Conservation (phyloP, 805 yeast species). For the Zygosaccharomyces siamensis region DNA sequence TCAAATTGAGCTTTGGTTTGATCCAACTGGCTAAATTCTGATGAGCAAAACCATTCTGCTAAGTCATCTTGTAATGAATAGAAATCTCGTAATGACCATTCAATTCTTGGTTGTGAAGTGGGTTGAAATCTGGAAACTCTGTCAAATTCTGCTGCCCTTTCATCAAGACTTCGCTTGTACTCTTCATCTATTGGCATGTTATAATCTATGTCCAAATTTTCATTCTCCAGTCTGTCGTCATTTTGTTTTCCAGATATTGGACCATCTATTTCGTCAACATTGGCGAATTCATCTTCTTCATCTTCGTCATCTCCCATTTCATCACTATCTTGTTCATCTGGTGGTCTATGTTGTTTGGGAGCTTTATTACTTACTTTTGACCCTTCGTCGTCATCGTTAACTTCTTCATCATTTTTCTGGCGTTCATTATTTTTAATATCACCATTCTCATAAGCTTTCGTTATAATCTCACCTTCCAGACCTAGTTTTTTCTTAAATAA, state of each 20-base stretch:
- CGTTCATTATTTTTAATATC: constrained; percentile 10
- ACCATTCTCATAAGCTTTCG: constrained; percentile 10
- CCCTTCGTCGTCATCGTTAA: neutral
- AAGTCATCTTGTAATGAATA: constrained; percentile 39
- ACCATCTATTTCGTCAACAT: constrained; percentile 37
- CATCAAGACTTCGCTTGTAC: constrained; percentile 32
- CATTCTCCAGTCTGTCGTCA: constrained; percentile 5
- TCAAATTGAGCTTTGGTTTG: constrained; percentile 17
- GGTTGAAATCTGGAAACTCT: constrained; percentile 24
- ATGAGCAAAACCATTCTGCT: constrained; percentile 43
- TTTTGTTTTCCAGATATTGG: constrained; percentile 25
- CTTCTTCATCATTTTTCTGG: constrained; percentile 4
- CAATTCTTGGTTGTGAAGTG: constrained; percentile 40
- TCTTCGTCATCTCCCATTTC: constrained; percentile 16
- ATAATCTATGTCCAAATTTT: constrained; percentile 22
- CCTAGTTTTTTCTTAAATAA: constrained; percentile 16
- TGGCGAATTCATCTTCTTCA: constrained; percentile 31
- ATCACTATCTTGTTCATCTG: constrained; percentile 12
- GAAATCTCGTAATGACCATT: constrained; percentile 40
- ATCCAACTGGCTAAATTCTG: constrained; percentile 27
- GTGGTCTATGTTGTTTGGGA: constrained; percentile 1
- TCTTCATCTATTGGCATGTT: constrained; percentile 37
- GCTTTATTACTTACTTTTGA: neutral
- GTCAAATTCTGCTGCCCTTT: constrained; percentile 34
- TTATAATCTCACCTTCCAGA: constrained; percentile 14